Evolutionary conservation across 2,329 filamentous ascomycete genomes (phyloP), one percentile per base, ranked within the genome.

Genomic region (Berkeleyomyces rouxiae): DNA sequence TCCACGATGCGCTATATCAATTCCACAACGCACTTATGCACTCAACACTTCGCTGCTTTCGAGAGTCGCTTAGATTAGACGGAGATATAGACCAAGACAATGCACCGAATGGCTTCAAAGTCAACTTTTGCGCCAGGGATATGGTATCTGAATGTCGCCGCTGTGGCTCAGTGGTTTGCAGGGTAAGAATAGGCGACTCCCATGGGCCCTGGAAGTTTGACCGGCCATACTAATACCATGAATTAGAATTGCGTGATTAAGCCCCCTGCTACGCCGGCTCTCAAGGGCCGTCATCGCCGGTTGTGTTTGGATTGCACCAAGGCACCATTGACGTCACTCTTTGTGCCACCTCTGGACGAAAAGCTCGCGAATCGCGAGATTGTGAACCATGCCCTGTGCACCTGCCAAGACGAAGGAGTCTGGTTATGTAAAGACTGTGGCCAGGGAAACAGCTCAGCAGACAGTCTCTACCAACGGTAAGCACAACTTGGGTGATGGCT

Each of bases 361-460:
- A 65, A 75, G 69, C 67, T 77, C 66, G 63, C 82, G 75, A 74
- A 63, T n/a, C 70, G 80, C 70, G 73, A 82, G 66, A 64, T 79
- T 72, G 68, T 92, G 80, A 77, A 82, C 66, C 77, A 72, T 23
- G 76, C 74, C 58, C 71, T 82, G 16, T 84, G 81, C 69, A 75
- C 72, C 49, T 84, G 81, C 68, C 76, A 73, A 1, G 72, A 72
- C 1, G 73, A 81, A 7, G 80, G 80, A 3, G 83, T 95, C 57
- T 96, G 89, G 87, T 82, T 96, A 36, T 97, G 91, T 72, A 83
- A 87, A 66, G 84, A 87, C 1, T 96, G 92, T 68, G 90, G 90
- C 1, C 82, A 86, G 65, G 81, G 82, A 62, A 83, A 95, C 61
- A 78, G 82, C 33, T 78, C 74, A 46, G 76, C 78, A 23, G 82